Evolutionary conservation across 148 eudicot genomes (phyloP), one percentile per base, ranked within the genome.

Genomic region (Diospyros kaki): DNA sequence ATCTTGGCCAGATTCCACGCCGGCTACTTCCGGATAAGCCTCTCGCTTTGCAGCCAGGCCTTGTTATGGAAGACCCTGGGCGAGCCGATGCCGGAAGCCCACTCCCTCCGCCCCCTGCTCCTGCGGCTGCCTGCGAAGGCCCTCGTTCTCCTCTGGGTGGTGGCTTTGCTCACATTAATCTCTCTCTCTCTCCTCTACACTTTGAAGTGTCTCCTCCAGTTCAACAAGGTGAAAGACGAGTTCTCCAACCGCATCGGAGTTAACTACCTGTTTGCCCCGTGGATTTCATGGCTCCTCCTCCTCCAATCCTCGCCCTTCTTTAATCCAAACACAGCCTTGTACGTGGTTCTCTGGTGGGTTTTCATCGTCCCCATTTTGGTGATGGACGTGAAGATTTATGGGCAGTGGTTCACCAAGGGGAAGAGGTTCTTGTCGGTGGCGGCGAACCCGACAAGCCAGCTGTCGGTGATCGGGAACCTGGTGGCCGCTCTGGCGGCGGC

Each of bases 221-320:
- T 81, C 56, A 41, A 72, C 80, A 61, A 78, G 78, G 90, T 87
- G 58, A 85, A 81, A 55, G 71, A 17, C 5, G 90, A 87, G 66
- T 92, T 90, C 79, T 67, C 79, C 43, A 85, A 90, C 84, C 88
- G 81, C 69, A 87, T 92, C 0, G 86, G 91, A 2, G 94, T 88
- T 4, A 88, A 92, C 79, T 92, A 90, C 83, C 64, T 92, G 53
- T 92, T 82, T 56, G 89, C 88, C 9, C 97, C 97, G 3, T 92
- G 88, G 85, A 87, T 88, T 13, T 90, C 94, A 0, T 81, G 81
- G 78, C 82, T 90, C 3, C 66, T 92, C 1, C 70, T 92, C 52
- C 91, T 92, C 10, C 91, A 88, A 74, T 83, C 92, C 1, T 74
- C 88, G 0, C 97, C 97, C 0, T 82, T 83, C 66, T 68, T 81